Evolutionary conservation across 371 early-diverging fungal species (phyloP).

Genomic region (Chytridium lagenaria): DNA sequence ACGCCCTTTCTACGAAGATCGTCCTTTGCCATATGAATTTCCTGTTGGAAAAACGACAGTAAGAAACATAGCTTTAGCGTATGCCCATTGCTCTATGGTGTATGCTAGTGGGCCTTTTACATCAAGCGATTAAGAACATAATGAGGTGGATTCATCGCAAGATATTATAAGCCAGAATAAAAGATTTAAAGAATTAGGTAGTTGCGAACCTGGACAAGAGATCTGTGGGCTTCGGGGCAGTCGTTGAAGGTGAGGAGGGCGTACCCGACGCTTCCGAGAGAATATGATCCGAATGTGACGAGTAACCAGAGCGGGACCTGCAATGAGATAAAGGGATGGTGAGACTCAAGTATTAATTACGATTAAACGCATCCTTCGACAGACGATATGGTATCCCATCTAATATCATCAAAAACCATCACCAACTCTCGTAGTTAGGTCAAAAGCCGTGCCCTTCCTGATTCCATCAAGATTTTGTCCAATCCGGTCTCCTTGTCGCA

Average conservation of each 20-base stretch:
- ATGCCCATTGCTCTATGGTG: too few relatives aligned
- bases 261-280: slow-evolving; percentile 82
- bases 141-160: not conserved
- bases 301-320: slow-evolving; percentile 84
- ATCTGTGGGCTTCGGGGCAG: slow-evolving; percentile 85
- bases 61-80: too few relatives aligned
- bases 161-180: not conserved
- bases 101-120: too few relatives aligned
- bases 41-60: not conserved
- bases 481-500: not conserved
- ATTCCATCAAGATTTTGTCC: too few relatives aligned
- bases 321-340: slow-evolving; percentile 14
- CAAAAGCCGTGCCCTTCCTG: too few relatives aligned
- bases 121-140: not conserved
- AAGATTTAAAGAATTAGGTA: not conserved
- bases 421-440: too few relatives aligned
- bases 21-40: slow-evolving; percentile 7
- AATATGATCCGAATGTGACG: slow-evolving; percentile 84
- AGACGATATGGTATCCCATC: not conserved
- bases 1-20: slow-evolving; percentile 7
- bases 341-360: not conserved
- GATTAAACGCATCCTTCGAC: too few relatives aligned
- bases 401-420: not conserved
- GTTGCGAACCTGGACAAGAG: slow-evolving; percentile 70
- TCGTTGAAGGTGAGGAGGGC: slow-evolving; percentile 86